phyloP scores from a whole-genome alignment of 2,329 filamentous ascomycete species.

The Penicillium sp. region DNA sequence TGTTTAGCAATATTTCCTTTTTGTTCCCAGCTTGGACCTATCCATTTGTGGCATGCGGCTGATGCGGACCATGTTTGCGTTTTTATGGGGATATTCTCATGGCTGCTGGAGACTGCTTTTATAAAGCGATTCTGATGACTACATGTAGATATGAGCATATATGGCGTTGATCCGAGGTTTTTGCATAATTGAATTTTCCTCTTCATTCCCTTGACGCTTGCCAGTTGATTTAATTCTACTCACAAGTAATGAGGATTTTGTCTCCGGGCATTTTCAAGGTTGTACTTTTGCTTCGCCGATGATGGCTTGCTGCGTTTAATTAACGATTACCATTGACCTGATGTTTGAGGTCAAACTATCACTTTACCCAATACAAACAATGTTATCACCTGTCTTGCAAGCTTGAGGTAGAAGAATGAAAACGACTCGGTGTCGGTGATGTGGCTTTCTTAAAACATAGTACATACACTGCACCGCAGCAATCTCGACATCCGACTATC shows the following conservation, averaged over 20 bases:
- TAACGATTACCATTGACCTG: too few species aligned
- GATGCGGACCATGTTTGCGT: conserved; percentile 22
- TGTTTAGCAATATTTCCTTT: conserved; percentile 12
- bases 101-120: conserved; percentile 29
- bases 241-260: too few species aligned
- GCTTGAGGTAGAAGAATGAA: conserved; percentile 10
- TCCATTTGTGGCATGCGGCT: conserved; percentile 19
- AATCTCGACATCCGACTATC: conserved; percentile 14
- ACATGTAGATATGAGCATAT: conserved; percentile 41
- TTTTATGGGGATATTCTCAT: conserved; percentile 21
- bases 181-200: conserved; percentile 9
- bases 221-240: too few species aligned
- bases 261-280: too few species aligned
- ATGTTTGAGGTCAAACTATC: too few species aligned
- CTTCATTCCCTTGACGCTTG: too few species aligned
- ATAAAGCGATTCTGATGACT: conserved; percentile 32
- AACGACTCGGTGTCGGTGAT: conserved; percentile 19
- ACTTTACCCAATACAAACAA: too few species aligned
- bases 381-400: neutral
- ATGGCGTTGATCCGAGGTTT: conserved; percentile 24
- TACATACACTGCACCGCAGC: conserved; percentile 21
- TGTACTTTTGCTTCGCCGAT: too few species aligned
- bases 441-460: conserved; percentile 23
- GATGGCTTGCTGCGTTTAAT: too few species aligned
- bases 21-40: conserved; percentile 16